Base-by-base conservation (phyloP, 2,329 filamentous ascomycete genomes). In the Zasmidium angulare region DNA sequence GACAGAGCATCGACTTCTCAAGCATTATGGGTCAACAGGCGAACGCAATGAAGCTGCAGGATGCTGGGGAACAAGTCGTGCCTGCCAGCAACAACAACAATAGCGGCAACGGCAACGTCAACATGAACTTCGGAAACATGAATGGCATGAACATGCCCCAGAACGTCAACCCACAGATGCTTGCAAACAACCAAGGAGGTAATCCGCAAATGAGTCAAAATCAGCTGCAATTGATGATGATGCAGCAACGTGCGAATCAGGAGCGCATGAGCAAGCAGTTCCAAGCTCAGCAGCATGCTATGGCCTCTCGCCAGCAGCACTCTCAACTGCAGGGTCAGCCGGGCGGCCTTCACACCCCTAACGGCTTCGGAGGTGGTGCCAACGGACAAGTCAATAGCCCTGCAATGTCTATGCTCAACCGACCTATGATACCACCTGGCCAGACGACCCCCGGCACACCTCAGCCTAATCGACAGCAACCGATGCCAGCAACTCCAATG, bases 11-110 rank as follows among this genome's bases (percentile, higher is more conserved):
- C 55, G 77, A 81, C 63, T 79, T 86, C 63, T 81, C 82, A 56
- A 82, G 84, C 47, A 80, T 86, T 43, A 78, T 84, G 58, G 82
- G 81, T 24, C 84, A 86, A 65, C 85, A 87, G 72, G 81, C 81
- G 46, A 84, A 85, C 63, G 84, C 83, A n/a, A 72, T 86, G 64
- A 82, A 84, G 54, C 81, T 81, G 17, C 83, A 85, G 66, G 82
- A 86, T 71, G 82, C 82, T 51, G 85, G 85, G 9, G 83, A 86
- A 62, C 75, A 83, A 46, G 85, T 87, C n/a, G 85, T 88, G 2
- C 85, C 85, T 10, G 85, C 84, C 6, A 88, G 84, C 71, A 84
- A 82, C 66, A 82, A 82, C 55, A 63, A 64, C 54, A 78, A 79
- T 64, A 64, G 68, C 55, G 57, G 55, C 12, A 46, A 62, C 48